Evolutionary conservation across 2,329 filamentous ascomycete genomes (phyloP).

Genomic region (Parafenestella ontariensis): DNA sequence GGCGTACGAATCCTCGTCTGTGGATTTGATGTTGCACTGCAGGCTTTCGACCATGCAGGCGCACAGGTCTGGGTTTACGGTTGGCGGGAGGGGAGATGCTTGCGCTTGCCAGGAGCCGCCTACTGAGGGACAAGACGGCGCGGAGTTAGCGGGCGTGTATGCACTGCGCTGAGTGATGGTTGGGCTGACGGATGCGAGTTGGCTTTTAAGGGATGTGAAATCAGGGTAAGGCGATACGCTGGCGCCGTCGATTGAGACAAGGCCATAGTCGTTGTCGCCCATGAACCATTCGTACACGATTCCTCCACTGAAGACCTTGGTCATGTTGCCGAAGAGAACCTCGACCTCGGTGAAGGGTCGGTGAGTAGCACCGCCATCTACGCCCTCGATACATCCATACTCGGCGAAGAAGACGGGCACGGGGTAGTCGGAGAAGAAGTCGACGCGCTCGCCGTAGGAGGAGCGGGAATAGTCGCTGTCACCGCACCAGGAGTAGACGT

Average conservation of each 20-base stretch:
- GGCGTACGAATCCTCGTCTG: slow-evolving; percentile 67
- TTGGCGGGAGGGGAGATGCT: slow-evolving; percentile 75
- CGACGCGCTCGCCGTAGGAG: slow-evolving; percentile 79
- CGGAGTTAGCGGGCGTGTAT: slow-evolving; percentile 76
- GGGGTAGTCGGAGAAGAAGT: slow-evolving; percentile 87
- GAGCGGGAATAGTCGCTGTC: slow-evolving; percentile 76
- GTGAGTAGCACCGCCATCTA: slow-evolving; percentile 53
- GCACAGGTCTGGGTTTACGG: slow-evolving; percentile 80
- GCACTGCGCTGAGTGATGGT: slow-evolving; percentile 66
- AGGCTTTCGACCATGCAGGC: slow-evolving; percentile 80
- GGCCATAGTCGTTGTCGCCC: slow-evolving; percentile 87
- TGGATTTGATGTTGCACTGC: slow-evolving; percentile 70
- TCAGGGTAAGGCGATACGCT: slow-evolving; percentile 72
- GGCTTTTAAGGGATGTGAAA: slow-evolving; percentile 73
- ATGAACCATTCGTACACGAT: slow-evolving; percentile 99
- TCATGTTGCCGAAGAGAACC: slow-evolving; percentile 87
- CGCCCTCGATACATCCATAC: slow-evolving; percentile 83
- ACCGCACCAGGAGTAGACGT: slow-evolving; percentile 99
- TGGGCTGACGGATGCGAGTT: slow-evolving; percentile 72
- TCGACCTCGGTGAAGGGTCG: slow-evolving; percentile 86
- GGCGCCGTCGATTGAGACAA: slow-evolving; percentile 67
- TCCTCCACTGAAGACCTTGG: slow-evolving; percentile 85
- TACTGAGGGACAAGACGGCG: slow-evolving; percentile 74
- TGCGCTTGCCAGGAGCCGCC: slow-evolving; percentile 72
- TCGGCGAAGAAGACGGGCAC: slow-evolving; percentile 98